phyloP scores from a whole-genome alignment of 371 early-diverging fungal species.

The Mucor sp. region DNA sequence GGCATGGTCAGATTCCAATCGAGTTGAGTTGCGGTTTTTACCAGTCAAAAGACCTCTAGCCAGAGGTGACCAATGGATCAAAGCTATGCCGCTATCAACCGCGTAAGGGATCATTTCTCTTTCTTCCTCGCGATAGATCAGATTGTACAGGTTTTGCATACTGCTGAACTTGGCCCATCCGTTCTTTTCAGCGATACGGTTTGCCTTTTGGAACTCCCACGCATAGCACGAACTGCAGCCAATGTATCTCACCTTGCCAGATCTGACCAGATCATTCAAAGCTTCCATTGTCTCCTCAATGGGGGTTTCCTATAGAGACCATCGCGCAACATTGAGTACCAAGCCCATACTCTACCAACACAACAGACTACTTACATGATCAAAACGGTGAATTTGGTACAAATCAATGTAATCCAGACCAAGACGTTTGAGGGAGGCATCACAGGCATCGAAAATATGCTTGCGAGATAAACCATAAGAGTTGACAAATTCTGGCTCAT shows the following conservation, averaged over 20 bases:
- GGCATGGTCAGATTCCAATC: not conserved
- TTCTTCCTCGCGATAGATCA: slow-evolving; percentile 57
- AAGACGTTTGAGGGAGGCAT: slow-evolving; percentile 50
- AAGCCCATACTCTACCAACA: not conserved
- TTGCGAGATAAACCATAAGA: slow-evolving; percentile 48
- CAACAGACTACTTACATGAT: slow-evolving; percentile 14
- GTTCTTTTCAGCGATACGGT: slow-evolving; percentile 38
- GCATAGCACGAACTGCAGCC: slow-evolving; percentile 31
- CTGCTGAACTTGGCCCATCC: slow-evolving; percentile 51
- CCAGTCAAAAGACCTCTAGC: slow-evolving; percentile 26
- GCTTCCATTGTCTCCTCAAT: slow-evolving; percentile 56
- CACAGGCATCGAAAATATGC: slow-evolving; percentile 49
- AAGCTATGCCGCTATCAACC: slow-evolving; percentile 33
- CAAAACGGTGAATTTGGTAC: slow-evolving; percentile 53
- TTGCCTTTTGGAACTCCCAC: slow-evolving; percentile 30
- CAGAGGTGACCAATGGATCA: slow-evolving; percentile 45
- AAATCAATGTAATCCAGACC: slow-evolving; percentile 62
- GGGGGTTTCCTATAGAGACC: slow-evolving; percentile 27
- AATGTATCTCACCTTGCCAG: slow-evolving; percentile 51
- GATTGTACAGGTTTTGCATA: slow-evolving; percentile 47
- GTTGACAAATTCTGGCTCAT: slow-evolving; percentile 23
- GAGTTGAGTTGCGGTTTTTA: slow-evolving; percentile 9
- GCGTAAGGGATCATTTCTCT: slow-evolving; percentile 53
- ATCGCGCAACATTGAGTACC: not conserved
- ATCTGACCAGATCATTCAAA: slow-evolving; percentile 44